These are phyloP conservation scores for Tulasnella sp. DNA, from an alignment of 768 basidiomycete genomes.

Conservation along the genomic window DNA sequence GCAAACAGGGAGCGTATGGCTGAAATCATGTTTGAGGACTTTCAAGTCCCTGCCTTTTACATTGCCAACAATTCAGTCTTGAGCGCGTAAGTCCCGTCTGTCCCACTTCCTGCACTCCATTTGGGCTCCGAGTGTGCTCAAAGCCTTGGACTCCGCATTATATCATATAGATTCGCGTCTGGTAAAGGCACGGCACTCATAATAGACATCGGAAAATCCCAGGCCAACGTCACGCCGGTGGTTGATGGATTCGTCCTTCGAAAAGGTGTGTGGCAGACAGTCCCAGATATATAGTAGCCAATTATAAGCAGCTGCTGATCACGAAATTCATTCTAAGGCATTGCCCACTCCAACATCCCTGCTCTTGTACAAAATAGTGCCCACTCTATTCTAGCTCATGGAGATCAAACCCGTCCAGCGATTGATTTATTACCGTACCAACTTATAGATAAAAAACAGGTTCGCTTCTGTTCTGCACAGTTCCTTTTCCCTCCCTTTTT, in stretches of 20 bases:
- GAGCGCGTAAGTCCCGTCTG: constrained; percentile 63
- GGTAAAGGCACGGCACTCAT: constrained; percentile 97
- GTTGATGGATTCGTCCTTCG: constrained; percentile 96
- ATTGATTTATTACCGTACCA: constrained; percentile 81
- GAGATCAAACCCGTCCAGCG: constrained; percentile 46
- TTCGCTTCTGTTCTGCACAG: constrained; percentile 34
- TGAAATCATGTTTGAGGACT: constrained; percentile 97
- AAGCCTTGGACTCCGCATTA: background rate
- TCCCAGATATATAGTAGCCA: background rate
- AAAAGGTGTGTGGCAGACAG: constrained; percentile 56
- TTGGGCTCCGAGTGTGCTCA: background rate
- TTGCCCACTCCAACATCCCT: constrained; percentile 68
- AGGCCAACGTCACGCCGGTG: constrained; percentile 89
- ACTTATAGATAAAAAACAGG: constrained; percentile 76
- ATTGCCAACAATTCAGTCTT: constrained; percentile 92
- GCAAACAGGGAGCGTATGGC: constrained; percentile 93
- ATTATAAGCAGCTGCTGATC: background rate
- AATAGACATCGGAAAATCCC: constrained; percentile 85
- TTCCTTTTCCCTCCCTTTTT: constrained; percentile 21
- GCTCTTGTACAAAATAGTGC: constrained; percentile 78
- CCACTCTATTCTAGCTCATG: constrained; percentile 56
- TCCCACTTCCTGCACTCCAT: background rate
- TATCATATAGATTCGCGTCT: constrained; percentile 76
- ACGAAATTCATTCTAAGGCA: constrained; percentile 48
- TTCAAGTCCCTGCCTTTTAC: constrained; percentile 91